Evolutionary conservation across 2,329 filamentous ascomycete species (phyloP).

Genomic region (Paradendryphiella salina): DNA sequence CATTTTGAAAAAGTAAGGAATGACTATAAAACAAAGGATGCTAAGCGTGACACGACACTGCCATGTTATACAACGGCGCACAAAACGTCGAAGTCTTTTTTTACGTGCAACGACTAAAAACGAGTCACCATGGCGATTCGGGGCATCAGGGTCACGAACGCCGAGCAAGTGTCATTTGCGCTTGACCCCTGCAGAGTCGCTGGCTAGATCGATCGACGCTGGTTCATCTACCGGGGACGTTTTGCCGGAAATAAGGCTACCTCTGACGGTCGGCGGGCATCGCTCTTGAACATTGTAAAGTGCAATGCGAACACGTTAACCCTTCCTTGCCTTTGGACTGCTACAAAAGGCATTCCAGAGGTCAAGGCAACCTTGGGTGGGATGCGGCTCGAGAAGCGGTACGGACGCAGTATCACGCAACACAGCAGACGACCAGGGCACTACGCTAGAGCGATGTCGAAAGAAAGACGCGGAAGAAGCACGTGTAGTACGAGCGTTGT

Average conservation of each 20-base stretch:
- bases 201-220: slow-evolving; percentile 13
- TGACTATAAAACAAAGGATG: not conserved
- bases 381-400: slow-evolving; percentile 9
- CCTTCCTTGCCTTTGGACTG: not conserved
- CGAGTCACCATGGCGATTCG: slow-evolving; percentile 6
- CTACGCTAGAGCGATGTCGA: too few relatives aligned
- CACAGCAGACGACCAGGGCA: not conserved
- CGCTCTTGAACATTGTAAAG: not conserved
- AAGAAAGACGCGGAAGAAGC: too few relatives aligned
- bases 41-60: not conserved
- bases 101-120: not conserved
- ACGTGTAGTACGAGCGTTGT: too few relatives aligned
- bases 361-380: not conserved
- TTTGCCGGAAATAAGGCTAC: slow-evolving; percentile 1
- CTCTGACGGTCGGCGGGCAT: too few relatives aligned
- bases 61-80: slow-evolving; percentile 7
- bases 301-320: not conserved
- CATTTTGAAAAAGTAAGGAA: slow-evolving; percentile 3
- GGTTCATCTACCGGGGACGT: not conserved
- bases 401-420: not conserved
- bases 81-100: not conserved
- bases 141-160: slow-evolving; percentile 1
- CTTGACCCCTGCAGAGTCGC: slow-evolving; percentile 4
- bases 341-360: not conserved
- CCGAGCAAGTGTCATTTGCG: slow-evolving; percentile 13